phyloP scores from a whole-genome alignment of 805 yeast species.

The Teunomyces kruisii region DNA sequence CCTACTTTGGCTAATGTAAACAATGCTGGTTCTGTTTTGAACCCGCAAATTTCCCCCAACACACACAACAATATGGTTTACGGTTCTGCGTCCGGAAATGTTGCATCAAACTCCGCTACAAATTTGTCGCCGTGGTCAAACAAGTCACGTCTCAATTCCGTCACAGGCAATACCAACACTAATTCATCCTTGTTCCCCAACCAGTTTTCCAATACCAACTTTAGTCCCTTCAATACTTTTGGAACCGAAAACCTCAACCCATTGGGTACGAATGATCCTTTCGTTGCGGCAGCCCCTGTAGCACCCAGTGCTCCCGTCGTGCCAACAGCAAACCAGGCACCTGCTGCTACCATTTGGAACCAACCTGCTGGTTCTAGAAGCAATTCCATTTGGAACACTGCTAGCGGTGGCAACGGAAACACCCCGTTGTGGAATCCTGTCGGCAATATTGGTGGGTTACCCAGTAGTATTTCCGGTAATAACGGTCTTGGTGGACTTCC shows the following conservation, averaged over 20 bases:
- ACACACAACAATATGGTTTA: conserved; percentile 8
- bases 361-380: conserved; percentile 17
- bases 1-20: not conserved
- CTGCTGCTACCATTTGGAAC: conserved; percentile 12
- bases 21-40: not conserved
- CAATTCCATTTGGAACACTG: conserved; percentile 33
- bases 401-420: conserved; percentile 4
- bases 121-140: conserved; percentile 13
- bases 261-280: not conserved
- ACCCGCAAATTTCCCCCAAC: conserved; percentile 7
- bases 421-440: conserved; percentile 1
- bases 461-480: not conserved
- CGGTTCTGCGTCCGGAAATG: not conserved
- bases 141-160: conserved; percentile 11
- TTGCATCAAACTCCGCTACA: not conserved
- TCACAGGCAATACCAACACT: not conserved
- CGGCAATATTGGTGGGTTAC: not conserved
- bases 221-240: conserved; percentile 18
- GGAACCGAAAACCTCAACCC: not conserved
- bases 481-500: not conserved
- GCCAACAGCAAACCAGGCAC: conserved; percentile 2
- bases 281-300: not conserved
- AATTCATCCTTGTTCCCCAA: conserved; percentile 6
- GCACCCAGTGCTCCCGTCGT: conserved; percentile 1
- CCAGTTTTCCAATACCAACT: conserved; percentile 8